phyloP scores from a whole-genome alignment of 192 early-diverging fungal species.

The Diversispora epigaea region DNA sequence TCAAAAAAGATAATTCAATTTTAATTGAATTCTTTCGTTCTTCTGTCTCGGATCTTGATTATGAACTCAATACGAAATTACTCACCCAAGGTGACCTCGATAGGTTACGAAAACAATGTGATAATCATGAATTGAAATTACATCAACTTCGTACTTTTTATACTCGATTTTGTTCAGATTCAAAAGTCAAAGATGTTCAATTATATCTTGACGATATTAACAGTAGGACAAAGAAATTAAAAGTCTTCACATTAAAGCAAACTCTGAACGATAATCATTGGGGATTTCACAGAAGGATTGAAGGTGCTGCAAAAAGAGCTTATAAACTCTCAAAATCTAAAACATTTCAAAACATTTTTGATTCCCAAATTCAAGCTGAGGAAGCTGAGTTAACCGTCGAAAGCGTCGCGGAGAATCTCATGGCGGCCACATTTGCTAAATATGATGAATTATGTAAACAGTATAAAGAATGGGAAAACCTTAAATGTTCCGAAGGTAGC shows the following conservation, averaged over 20 bases:
- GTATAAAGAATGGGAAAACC: slow-evolving; percentile 1
- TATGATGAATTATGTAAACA: not conserved
- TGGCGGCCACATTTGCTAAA: not conserved
- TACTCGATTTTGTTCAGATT: not conserved
- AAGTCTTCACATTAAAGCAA: not conserved
- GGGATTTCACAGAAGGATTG: not conserved
- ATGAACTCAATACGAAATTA: not conserved
- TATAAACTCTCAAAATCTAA: not conserved
- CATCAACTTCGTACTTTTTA: not conserved
- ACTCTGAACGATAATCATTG: not conserved
- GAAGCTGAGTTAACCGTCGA: not conserved
- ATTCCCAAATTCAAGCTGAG: not conserved
- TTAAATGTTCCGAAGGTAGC: not conserved
- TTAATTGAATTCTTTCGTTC: not conserved
- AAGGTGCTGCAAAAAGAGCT: not conserved
- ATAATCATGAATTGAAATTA: not conserved
- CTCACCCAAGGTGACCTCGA: not conserved
- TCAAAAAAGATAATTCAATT: not conserved
- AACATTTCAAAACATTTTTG: not conserved
- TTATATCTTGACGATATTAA: not conserved
- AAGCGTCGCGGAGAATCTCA: not conserved
- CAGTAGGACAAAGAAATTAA: not conserved
- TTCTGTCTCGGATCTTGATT: not conserved
- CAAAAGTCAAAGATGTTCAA: not conserved
- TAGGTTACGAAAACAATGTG: not conserved